Evolutionary conservation across 352 stramenopile genomes (phyloP).

Genomic region (Peronospora belbahrii): DNA sequence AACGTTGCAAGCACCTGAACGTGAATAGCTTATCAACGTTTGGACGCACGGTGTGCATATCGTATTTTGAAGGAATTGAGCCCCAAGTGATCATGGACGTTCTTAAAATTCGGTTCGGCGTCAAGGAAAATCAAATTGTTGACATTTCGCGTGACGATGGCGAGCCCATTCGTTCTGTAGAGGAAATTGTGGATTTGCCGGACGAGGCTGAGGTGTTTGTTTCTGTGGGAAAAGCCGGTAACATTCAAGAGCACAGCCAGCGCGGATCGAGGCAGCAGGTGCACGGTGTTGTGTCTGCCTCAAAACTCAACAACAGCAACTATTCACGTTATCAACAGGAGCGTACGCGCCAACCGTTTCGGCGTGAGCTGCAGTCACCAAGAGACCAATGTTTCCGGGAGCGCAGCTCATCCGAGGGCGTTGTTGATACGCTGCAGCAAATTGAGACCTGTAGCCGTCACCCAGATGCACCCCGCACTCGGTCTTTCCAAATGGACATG

Average conservation of each 20-base stretch:
- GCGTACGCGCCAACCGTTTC: conserved; percentile 23
- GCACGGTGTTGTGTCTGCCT: conserved; percentile 7
- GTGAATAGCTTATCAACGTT: conserved; percentile 77
- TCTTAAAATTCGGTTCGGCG: conserved; percentile 71
- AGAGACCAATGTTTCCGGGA: conserved; percentile 35
- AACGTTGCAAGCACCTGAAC: conserved; percentile 60
- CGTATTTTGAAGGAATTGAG: conserved; percentile 75
- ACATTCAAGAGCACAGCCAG: conserved; percentile 52
- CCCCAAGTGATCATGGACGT: conserved; percentile 61
- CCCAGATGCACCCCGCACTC: conserved; percentile 32
- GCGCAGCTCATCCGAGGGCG: conserved; percentile 49
- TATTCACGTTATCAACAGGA: conserved; percentile 19
- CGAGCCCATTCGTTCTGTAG: conserved; percentile 43
- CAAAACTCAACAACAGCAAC: conserved; percentile 13
- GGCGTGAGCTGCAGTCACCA: conserved; percentile 25
- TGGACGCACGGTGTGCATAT: conserved; percentile 69
- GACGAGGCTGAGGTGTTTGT: conserved; percentile 67
- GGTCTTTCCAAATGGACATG: conserved; percentile 46
- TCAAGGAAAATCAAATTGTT: conserved; percentile 68
- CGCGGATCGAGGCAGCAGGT: conserved; percentile 19
- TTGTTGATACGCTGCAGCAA: conserved; percentile 35
- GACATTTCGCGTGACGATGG: conserved; percentile 69
- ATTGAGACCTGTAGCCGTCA: conserved; percentile 16
- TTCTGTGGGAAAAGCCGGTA: conserved; percentile 69
- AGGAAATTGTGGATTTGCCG: conserved; percentile 39